phyloP scores from a whole-genome alignment of 345 rosid genomes.

The Excoecaria cochinchinensis region DNA sequence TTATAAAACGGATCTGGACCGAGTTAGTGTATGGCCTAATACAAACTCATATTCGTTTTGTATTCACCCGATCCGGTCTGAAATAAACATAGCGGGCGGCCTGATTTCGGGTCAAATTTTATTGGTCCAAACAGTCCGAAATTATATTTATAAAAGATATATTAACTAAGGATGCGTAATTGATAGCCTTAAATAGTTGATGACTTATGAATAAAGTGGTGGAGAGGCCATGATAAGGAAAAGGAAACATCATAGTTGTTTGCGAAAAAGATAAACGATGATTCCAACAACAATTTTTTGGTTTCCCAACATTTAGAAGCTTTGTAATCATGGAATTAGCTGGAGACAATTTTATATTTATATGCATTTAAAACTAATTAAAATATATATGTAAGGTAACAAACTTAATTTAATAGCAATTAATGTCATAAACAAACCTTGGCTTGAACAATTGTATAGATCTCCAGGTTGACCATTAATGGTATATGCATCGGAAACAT shows the following conservation, averaged over 20 bases:
- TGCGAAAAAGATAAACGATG: not conserved
- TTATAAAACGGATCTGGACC: no score
- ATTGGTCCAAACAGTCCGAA: no score
- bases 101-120: no score
- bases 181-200: not conserved
- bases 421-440: slow-evolving; percentile 9
- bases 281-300: not conserved
- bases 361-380: not conserved
- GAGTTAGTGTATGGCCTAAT: no score
- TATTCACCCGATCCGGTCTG: no score
- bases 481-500: slow-evolving; percentile 32
- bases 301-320: not conserved
- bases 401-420: no score
- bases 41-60: no score
- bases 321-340: not conserved
- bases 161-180: not conserved
- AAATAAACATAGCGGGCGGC: no score
- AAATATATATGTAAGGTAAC: no score
- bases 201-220: not conserved
- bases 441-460: slow-evolving; percentile 26
- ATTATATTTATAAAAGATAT: no score
- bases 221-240: not conserved
- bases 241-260: not conserved
- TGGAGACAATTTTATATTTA: not conserved
- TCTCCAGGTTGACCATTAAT: slow-evolving; percentile 39